A percentile compares a stretch with the other conserved stretches of the same genome.
These are phyloP conservation scores for Magnusiomyces suaveolens DNA, from an alignment of 1,139 yeast species.

Conservation along the genomic window DNA sequence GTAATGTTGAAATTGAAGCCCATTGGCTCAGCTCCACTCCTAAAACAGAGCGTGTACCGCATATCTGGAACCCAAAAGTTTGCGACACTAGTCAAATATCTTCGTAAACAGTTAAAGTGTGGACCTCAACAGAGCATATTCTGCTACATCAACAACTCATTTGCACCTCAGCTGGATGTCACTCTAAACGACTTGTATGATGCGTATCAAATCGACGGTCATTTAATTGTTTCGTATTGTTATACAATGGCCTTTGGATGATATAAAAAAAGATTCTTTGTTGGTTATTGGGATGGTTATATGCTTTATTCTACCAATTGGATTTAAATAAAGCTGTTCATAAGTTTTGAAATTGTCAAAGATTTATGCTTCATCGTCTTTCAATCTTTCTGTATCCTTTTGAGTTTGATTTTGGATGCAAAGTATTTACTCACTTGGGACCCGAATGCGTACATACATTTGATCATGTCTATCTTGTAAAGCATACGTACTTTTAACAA, in stretches of 20 bases:
- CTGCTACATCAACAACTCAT: slow-evolving; percentile 33
- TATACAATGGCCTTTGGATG: slow-evolving; percentile 14
- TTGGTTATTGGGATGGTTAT: no score
- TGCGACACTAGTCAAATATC: slow-evolving; percentile 30
- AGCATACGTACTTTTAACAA: no score
- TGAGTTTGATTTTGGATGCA: no score
- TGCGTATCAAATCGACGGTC: slow-evolving; percentile 10
- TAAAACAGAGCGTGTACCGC: slow-evolving; percentile 30
- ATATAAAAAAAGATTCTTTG: not conserved
- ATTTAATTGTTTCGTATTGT: slow-evolving; percentile 13
- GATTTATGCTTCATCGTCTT: no score
- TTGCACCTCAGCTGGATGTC: slow-evolving; percentile 36
- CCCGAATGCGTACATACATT: no score
- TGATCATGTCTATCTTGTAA: no score
- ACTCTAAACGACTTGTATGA: slow-evolving; percentile 26
- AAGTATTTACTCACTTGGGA: no score
- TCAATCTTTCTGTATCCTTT: no score
- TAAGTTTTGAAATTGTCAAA: no score
- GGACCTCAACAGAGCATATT: slow-evolving; percentile 28
- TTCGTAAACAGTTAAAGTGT: slow-evolving; percentile 30
- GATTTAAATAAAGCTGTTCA: no score
- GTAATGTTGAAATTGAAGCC: slow-evolving; percentile 30
- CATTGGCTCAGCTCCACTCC: slow-evolving; percentile 34
- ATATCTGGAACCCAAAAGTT: slow-evolving; percentile 32
- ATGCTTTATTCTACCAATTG: no score